Conservation (phyloP, 2,329 filamentous ascomycete genomes). For the Pezicula radicicola region DNA sequence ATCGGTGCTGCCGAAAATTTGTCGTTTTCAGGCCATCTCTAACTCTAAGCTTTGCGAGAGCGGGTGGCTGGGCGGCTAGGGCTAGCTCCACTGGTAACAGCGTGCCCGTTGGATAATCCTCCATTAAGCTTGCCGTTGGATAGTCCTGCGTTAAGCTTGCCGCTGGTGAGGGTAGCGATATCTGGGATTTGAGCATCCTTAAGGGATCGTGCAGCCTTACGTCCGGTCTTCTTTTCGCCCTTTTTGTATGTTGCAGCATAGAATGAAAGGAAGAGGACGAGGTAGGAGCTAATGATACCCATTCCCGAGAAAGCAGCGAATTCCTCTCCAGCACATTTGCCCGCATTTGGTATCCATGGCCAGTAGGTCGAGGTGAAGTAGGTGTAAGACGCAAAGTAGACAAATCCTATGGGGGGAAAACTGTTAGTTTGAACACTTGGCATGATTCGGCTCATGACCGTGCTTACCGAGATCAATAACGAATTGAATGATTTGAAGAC, state of each 20-base stretch:
- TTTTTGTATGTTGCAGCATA: slow-evolving; percentile 96
- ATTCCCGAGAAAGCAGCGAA: slow-evolving; percentile 94
- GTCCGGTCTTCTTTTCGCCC: slow-evolving; percentile 76
- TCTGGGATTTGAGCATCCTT: slow-evolving; percentile 28
- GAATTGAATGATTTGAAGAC: slow-evolving; percentile 95
- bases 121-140: no score
- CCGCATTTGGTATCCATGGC: slow-evolving; percentile 76
- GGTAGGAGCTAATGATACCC: slow-evolving; percentile 88
- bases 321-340: slow-evolving; percentile 91
- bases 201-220: slow-evolving; percentile 64
- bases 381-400: slow-evolving; percentile 99
- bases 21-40: neutral
- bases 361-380: slow-evolving; percentile 96
- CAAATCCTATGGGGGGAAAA: slow-evolving; percentile 70
- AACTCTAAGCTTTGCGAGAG: slow-evolving; percentile 30
- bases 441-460: neutral
- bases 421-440: slow-evolving; percentile 18
- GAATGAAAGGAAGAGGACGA: slow-evolving; percentile 98
- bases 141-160: slow-evolving; percentile 45
- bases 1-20: slow-evolving; percentile 4
- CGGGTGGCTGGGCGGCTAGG: slow-evolving; percentile 25
- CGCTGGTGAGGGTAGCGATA: slow-evolving; percentile 25
- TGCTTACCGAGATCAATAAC: slow-evolving; percentile 88
- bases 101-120: slow-evolving; percentile 39
- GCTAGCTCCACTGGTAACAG: slow-evolving; percentile 35